Evolutionary conservation across 176 grass and related monocot genomes (phyloP), one percentile per base, ranked within the genome.

Genomic region (Ensete ventricosum): DNA sequence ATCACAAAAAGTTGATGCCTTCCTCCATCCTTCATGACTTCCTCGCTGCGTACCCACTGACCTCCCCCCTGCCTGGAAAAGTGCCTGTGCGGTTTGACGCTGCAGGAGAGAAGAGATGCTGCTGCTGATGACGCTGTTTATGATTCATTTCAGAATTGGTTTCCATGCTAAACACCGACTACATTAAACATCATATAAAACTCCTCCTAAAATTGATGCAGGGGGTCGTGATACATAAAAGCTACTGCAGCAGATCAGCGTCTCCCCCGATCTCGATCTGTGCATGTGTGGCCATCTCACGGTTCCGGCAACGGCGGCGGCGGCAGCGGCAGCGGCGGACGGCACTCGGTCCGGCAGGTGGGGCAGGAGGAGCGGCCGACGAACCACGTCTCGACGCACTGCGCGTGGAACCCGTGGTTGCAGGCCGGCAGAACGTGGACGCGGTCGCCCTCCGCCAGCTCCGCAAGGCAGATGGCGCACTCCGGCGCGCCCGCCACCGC

Each of bases 401-500:
- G 78, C 0, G 83, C 86, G 54, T 99, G 95, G 91, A 99, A 99
- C 13, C 88, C 90, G 76, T 99, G 95, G 76, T 80, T 77, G 84
- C 95, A 99, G 20, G 23, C 29, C 26, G 90, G 95, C 52, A 99
- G 77, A 49, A 89, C 88, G 52, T 91, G 88, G 26, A 99, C 82
- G 23, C 83, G 90, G 51, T 93, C 86, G 2, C 95, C 95, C 2
- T n/a, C 78, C 64, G 13, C 76, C 84, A 99, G 88, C 84, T 99
- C 95, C 11, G 95, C 79, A 67, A 99, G 86, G 82, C 95, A 99
- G 74, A 99, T 94, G 69, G 86, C 80, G 81, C 95, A 99, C 85
- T 99, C 90, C 25, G 9, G 86, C 62, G 64, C 91, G 80, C 76
- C 83, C 76, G 12, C 55, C 43, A 79, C 54, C 11, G 68, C 79